Base-by-base conservation (phyloP, 805 yeast species). In the Saturnispora serradocipensis region DNA sequence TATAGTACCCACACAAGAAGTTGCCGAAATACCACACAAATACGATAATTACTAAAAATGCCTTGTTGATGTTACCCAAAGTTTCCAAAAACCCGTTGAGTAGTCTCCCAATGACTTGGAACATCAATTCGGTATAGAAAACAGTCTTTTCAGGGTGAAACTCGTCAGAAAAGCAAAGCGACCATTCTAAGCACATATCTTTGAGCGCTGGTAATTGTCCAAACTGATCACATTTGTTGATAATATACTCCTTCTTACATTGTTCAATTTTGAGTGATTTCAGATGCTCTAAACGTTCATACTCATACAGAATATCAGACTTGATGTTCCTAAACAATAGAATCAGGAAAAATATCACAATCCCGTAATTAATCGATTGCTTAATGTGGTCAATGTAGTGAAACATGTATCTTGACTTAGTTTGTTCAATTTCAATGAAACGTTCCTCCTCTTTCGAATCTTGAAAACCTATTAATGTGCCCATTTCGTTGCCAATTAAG, bases 51-150 rank as follows among this genome's bases (percentile, higher is more conserved):
- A 57, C 10, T 11, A 77, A 59, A 3, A 81, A 72, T 4, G 72
- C 34, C 44, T 81, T 69, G 18, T 84, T 78, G 61, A 83, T 81
- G 55, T 75, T 66, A 3, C 87, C 82, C 43, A 86, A 72, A 0
- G 88, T 89, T 56, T 84, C 87, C 18, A 84, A 71, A 50, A 85
- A 70, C 0, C 84, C 76, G 58, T 83, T 82, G 10, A 84, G 57
- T 15, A 84, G 68, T 46, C 77, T 66, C 0, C 89, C 90, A 2
- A 85, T 58, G 0, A 84, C 75, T 51, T 78, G 80, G 1, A 87
- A 86, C 53, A 81, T 75, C 11, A 84, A 69, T 43, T 74, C 72
- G 1, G 87, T 73, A 57, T 80, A 74, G 3, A 82, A 80, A 1
- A 73, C 70, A 50, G 64, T 56, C 59, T 72, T 62, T 58, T 68